Evolutionary conservation across 805 yeast genomes (phyloP).

Genomic region (Candida broadrunensis): DNA sequence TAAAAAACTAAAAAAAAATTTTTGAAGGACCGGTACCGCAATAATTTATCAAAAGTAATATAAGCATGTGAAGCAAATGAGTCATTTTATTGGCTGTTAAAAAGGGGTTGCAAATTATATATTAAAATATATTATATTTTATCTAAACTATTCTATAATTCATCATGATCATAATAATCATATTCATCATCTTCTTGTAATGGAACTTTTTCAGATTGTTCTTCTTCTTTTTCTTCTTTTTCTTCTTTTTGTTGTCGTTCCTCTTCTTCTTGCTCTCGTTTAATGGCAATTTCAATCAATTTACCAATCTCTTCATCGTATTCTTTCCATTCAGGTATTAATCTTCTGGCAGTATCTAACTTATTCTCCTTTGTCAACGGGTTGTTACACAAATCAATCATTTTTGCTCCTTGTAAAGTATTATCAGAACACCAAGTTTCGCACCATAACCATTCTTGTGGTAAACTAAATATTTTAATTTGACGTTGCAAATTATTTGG

Average conservation of each 20-base stretch:
- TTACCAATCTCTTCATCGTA: slow-evolving; percentile 56
- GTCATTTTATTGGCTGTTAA: background rate
- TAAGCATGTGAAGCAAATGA: background rate
- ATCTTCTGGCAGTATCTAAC: slow-evolving; percentile 69
- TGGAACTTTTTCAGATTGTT: too few species aligned
- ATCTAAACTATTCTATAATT: too few species aligned
- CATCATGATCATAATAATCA: slow-evolving; percentile 8
- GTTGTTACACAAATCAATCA: slow-evolving; percentile 81
- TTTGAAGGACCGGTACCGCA: background rate
- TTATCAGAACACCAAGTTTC: slow-evolving; percentile 87
- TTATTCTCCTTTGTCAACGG: slow-evolving; percentile 81
- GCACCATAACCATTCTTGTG: slow-evolving; percentile 90
- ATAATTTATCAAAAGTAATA: background rate
- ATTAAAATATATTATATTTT: too few species aligned
- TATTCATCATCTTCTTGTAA: too few species aligned
- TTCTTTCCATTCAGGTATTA: slow-evolving; percentile 72
- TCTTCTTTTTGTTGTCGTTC: background rate
- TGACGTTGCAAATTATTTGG: slow-evolving; percentile 79
- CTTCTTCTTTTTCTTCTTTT: background rate
- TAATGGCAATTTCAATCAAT: slow-evolving; percentile 11
- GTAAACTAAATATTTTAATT: slow-evolving; percentile 68
- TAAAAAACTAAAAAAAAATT: too few species aligned
- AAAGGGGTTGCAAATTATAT: background rate
- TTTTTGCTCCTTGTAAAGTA: slow-evolving; percentile 58
- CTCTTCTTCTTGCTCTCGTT: slow-evolving; percentile 1